Evolutionary conservation across 2,329 filamentous ascomycete species (phyloP).

Genomic region (Fusarium sacchari): DNA sequence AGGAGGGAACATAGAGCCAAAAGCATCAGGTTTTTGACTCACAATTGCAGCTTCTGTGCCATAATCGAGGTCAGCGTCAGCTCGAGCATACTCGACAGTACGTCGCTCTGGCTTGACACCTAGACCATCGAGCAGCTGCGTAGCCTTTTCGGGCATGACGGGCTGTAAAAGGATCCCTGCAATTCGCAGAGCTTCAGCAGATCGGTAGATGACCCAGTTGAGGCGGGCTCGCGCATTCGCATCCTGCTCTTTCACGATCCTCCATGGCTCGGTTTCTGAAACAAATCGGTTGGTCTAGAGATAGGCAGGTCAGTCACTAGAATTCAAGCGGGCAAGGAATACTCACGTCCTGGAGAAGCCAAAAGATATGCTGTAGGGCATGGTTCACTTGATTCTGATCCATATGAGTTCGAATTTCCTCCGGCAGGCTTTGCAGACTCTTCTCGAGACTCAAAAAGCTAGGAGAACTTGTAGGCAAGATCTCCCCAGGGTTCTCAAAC

Average conservation of each 20-base stretch:
- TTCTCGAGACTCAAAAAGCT: constrained; percentile 44
- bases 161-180: constrained; percentile 87
- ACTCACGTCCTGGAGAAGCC: constrained; percentile 66
- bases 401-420: constrained; percentile 65
- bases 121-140: constrained; percentile 77
- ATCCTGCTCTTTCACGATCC: constrained; percentile 54
- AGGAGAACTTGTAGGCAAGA: neutral
- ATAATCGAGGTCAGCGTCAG: constrained; percentile 75
- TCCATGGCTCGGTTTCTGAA: constrained; percentile 75
- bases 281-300: constrained; percentile 60
- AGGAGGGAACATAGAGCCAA: constrained; percentile 64
- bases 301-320: constrained; percentile 11
- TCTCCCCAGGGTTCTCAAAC: constrained; percentile 26
- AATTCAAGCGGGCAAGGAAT: neutral
- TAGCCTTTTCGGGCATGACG: constrained; percentile 85
- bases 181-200: constrained; percentile 81
- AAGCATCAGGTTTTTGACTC: constrained; percentile 43
- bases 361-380: constrained; percentile 73
- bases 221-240: constrained; percentile 53
- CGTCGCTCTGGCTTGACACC: constrained; percentile 74
- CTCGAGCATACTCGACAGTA: constrained; percentile 68
- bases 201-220: constrained; percentile 73
- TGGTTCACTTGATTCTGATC: constrained; percentile 68
- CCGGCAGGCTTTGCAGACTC: constrained; percentile 39
- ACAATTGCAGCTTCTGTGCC: constrained; percentile 56